A percentile compares a stretch with the other conserved stretches of the same genome.
phyloP scores from a whole-genome alignment of 2,329 filamentous ascomycete species.

The Pestalotiopsis sp. region DNA sequence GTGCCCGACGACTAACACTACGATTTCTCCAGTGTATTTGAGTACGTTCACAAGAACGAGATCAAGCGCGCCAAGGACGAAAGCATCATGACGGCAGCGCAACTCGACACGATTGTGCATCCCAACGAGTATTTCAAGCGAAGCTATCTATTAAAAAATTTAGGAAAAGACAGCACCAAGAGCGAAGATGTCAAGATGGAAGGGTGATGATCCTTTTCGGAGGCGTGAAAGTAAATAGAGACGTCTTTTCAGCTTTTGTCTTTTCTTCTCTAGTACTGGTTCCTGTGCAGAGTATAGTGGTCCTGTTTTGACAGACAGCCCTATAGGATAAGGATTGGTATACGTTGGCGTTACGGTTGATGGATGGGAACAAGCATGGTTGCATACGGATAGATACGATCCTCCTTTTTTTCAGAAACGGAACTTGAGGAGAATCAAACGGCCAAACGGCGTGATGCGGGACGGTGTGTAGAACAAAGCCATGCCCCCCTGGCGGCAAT shows the following conservation, averaged over 20 bases:
- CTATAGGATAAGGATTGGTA: background rate
- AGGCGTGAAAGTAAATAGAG: background rate
- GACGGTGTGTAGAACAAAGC: background rate
- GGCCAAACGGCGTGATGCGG: background rate
- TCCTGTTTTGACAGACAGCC: background rate
- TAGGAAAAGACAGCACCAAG: constrained; percentile 50
- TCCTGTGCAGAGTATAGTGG: background rate
- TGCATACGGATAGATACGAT: background rate
- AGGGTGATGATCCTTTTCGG: constrained; percentile 32
- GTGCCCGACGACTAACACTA: constrained; percentile 16
- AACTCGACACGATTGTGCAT: constrained; percentile 94
- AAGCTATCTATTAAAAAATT: constrained; percentile 84
- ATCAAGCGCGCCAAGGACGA: constrained; percentile 78
- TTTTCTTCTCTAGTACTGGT: background rate
- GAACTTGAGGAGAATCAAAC: background rate
- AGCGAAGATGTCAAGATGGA: constrained; percentile 61
- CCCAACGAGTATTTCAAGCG: constrained; percentile 98
- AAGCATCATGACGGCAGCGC: constrained; percentile 68
- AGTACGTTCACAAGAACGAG: constrained; percentile 78
- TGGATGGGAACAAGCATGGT: background rate
- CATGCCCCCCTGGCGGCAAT: background rate
- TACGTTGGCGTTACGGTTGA: constrained; percentile 12
- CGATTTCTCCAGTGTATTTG: constrained; percentile 69
- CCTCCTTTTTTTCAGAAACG: background rate
- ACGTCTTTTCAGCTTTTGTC: background rate